Evolutionary conservation across 768 basidiomycete genomes (phyloP), one percentile per base, ranked within the genome.

Genomic region (Polyporus arcularius): DNA sequence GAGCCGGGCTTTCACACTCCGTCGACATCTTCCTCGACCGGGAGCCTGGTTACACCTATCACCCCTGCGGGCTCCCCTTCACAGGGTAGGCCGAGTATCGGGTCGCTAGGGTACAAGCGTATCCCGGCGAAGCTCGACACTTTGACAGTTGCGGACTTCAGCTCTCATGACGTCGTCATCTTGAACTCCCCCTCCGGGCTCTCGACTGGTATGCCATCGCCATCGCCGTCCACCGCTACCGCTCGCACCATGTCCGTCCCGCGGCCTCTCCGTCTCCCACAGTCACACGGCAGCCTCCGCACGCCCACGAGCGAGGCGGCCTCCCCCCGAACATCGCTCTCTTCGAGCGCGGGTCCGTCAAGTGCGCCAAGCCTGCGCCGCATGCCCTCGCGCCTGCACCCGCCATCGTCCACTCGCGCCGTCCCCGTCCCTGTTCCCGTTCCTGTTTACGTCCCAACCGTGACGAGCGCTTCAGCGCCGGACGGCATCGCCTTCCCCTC

Each of bases 21-120:
- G 14, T 70, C 68, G 8, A 68, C 64, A 40, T 64, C 66, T 7
- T 69, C 53, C 21, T 55, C 71, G 9, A 64, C 62, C 38, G 60
- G 63, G 10, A 70, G 67, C 61, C 43, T 67, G 11, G 41, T 57
- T 12, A 69, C 67, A 58, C 69, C 71, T 1, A 35, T 60, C 47
- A 68, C 71, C 1, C 66, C 68, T 3, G 63, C 62, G 26, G 68
- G 61, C 57, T 48, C 61, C 48, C 57, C 39, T 3, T 15, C 43
- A 3, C 51, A 18, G 32, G 16, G 38, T 3, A 45, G 58, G 12
- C 15, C 15, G 4, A 28, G 58, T 16, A n/a, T 40, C 14, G 58
- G 53, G 3, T 48, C 63, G 30, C 10, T 57, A 8, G 46, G 51
- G 10, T 28, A n/a, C 18, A 60, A 56, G 61, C 58, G 45, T 30